Evolutionary conservation across 768 basidiomycete species (phyloP), one percentile per base, ranked within the genome.

Genomic region (Suillus placidus): DNA sequence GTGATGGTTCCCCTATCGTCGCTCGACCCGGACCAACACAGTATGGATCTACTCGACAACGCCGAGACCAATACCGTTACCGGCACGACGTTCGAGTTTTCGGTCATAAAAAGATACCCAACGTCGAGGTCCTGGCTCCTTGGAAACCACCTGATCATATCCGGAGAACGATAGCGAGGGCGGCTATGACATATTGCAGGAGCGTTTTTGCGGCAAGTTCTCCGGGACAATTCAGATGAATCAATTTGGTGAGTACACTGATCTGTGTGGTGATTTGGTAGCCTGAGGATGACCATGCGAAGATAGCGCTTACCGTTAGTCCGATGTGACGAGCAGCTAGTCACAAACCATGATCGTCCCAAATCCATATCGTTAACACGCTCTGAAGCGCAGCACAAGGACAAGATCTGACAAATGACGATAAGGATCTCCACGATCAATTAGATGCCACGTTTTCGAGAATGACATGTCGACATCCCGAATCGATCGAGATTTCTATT

Each of bases 31-130:
- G 37, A 37, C 10, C 34, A 37, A n/a, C 43, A 2, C 67, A 87
- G 86, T 67, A 83, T 87, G 81, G 84, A 87, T 66, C 73, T 87
- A 16, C 83, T 84, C 69, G 85, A 87, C 69, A 77, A 87, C 65
- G 51, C 68, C 1, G 78, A 83, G 8, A 40, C n/a, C 45, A 6
- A 13, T 0, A 13, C 45, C n/a, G 12, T 23, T 47, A n/a, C 10
- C n/a, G 86, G 26, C 26, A 26, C 86, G 51, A 74, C 79, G 10
- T 85, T 87, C 70, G 86, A 89, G 69, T 76, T 89, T 6, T 86
- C 88, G 0, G 86, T n/a, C 37, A 86, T 42, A 76, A 77, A 64
- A 88, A 58, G 75, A 87, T 64, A 77, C 10, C 88, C 56, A 74
- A 76, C 57, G 81, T 89, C 67, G 85, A 87, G 63, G 69, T 86